Conservation (phyloP, 306 rosid genomes). For the Ammopiptanthus mongolicus region DNA sequence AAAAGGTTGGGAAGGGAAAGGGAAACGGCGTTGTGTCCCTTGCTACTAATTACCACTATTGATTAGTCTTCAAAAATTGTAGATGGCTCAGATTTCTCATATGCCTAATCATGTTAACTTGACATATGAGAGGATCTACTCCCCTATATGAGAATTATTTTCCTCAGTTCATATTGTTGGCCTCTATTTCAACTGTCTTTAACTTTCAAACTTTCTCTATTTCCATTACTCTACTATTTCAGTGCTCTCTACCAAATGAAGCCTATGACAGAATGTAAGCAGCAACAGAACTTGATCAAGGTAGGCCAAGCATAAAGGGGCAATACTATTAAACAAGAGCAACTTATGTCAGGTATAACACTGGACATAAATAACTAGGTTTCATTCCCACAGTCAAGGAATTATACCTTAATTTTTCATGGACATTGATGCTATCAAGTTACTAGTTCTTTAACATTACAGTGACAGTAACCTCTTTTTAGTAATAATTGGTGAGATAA, state of each 20-base stretch:
- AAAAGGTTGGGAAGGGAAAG: too few species aligned
- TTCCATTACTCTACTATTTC: slow-evolving; percentile 1
- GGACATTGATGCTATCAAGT: not conserved
- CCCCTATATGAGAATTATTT: not conserved
- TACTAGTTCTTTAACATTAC: not conserved
- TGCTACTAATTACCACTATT: too few species aligned
- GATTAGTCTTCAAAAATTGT: too few species aligned
- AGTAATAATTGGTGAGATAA: not conserved
- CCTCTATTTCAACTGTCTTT: not conserved
- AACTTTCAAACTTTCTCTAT: not conserved
- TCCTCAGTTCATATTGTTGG: not conserved
- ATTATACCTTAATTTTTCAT: not conserved
- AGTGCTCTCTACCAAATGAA: not conserved
- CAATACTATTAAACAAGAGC: not conserved
- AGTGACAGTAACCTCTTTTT: not conserved
- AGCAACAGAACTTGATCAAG: not conserved
- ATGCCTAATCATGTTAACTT: too few species aligned
- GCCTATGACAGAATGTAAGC: not conserved
- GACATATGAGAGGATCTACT: too few species aligned
- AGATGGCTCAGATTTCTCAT: too few species aligned
- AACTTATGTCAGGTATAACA: not conserved
- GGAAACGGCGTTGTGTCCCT: too few species aligned
- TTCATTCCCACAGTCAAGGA: slow-evolving; percentile 8
- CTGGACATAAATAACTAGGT: not conserved
- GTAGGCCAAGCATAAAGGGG: not conserved